Base-by-base conservation (phyloP, 768 basidiomycete genomes). In the Pleurotus citrinopileatus region DNA sequence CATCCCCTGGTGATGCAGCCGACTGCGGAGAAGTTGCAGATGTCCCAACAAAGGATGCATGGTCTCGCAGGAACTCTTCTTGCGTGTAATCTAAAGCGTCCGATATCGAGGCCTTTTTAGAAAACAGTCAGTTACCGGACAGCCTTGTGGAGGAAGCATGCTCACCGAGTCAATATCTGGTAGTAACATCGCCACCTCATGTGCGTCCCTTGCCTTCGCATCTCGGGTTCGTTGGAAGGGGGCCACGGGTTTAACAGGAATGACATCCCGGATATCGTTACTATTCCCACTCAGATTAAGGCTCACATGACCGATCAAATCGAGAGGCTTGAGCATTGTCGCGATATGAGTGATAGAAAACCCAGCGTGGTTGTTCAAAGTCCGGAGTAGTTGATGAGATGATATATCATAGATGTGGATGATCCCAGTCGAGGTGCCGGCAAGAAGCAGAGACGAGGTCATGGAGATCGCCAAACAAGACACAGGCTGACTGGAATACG, bases 311-410 rank as follows among this genome's bases (percentile, higher is more conserved):
- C 91, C 91, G 54, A 92, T 76, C 38, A 98, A 79, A 67, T 98
- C 95, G 15, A 83, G 79, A 2, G 96, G 97, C 60, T 89, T 89
- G 45, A 95, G 76, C 70, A 98, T 78, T 2, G 91, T 89, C 42
- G 79, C 70, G 4, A 99, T 68, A 67, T 84, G 75, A 13, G 91
- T 84, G 65, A 98, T 85, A 27, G 81, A 68, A 60, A 82, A 65
- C 40, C 83, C 82, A 60, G 84, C 87, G 66, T 83, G 87, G 0
- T 86, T 76, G 15, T 82, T 79, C 59, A 98, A 84, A 23, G 89
- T 87, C 42, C 94, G 88, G 23, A 97, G 73, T 25, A 85, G 83
- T 65, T 98, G 95, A 63, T 94, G 91, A 0, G 96, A 96, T 1
- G 91, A 83, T 26, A 96, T 80, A 57, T 97, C 91, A 66, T 94